phyloP scores from a whole-genome alignment of 176 grass and related monocot species.

The Ensete ventricosum region DNA sequence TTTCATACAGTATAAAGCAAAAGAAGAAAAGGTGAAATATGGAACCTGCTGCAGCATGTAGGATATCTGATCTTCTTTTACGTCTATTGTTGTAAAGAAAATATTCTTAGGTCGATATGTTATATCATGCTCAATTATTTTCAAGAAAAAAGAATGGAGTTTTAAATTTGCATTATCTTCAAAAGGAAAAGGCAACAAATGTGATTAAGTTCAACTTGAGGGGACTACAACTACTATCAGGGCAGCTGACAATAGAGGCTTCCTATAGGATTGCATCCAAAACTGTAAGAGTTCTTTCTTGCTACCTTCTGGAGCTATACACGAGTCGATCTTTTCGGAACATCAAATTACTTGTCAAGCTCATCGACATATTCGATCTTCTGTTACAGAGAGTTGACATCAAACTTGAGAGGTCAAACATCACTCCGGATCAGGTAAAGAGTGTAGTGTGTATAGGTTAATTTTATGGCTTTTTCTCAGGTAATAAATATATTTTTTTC shows the following conservation, averaged over 20 bases:
- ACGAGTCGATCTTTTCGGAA: background rate
- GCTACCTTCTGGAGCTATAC: background rate
- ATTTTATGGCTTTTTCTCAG: background rate
- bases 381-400: constrained; percentile 81
- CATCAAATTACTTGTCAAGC: background rate
- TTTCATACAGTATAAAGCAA: too few species aligned
- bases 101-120: too few species aligned
- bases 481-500: background rate
- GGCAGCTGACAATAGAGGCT: constrained; percentile 76
- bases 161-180: constrained; percentile 19
- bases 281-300: constrained; percentile 33
- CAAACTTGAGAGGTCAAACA: constrained; percentile 66
- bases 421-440: constrained; percentile 75
- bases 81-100: too few species aligned
- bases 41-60: too few species aligned
- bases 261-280: constrained; percentile 51
- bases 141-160: constrained; percentile 57
- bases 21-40: too few species aligned
- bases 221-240: constrained; percentile 56
- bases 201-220: constrained; percentile 71
- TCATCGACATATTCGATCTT: constrained; percentile 15
- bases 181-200: constrained; percentile 83
- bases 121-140: too few species aligned
- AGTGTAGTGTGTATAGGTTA: background rate
- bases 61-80: too few species aligned